phyloP scores from a whole-genome alignment of 345 rosid species.

The Bruguiera sexangula region DNA sequence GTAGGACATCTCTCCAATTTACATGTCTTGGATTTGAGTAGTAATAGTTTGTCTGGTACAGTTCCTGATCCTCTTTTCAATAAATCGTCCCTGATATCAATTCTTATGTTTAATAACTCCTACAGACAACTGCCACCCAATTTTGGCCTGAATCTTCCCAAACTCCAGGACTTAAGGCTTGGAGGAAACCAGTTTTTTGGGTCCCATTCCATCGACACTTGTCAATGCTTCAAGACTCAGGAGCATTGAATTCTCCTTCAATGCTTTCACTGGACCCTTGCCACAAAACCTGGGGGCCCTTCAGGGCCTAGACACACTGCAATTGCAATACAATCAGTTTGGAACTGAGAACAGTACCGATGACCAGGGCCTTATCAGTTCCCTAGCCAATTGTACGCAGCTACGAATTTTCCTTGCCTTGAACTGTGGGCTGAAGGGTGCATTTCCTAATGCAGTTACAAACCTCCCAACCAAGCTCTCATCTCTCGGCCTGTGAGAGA shows the following conservation, averaged over 20 bases:
- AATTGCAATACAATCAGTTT: background rate
- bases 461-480: background rate
- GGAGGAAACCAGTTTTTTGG: background rate
- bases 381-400: slow-evolving; percentile 2
- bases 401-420: background rate
- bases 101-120: background rate
- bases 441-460: background rate
- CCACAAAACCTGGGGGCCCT: background rate
- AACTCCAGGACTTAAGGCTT: background rate
- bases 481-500: background rate
- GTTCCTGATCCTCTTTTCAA: background rate
- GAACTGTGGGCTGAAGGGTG: background rate
- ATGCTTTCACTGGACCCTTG: background rate
- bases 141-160: background rate
- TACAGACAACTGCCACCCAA: background rate
- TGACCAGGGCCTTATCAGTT: background rate
- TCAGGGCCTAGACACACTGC: background rate
- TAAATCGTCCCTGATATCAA: background rate
- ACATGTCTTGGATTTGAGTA: background rate
- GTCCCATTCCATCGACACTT: slow-evolving; percentile 1
- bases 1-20: background rate
- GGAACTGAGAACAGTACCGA: background rate
- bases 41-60: background rate
- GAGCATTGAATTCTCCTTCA: background rate
- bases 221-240: slow-evolving; percentile 2